Evolutionary conservation across 768 basidiomycete species (phyloP).

Genomic region (Tulasnella sp.): DNA sequence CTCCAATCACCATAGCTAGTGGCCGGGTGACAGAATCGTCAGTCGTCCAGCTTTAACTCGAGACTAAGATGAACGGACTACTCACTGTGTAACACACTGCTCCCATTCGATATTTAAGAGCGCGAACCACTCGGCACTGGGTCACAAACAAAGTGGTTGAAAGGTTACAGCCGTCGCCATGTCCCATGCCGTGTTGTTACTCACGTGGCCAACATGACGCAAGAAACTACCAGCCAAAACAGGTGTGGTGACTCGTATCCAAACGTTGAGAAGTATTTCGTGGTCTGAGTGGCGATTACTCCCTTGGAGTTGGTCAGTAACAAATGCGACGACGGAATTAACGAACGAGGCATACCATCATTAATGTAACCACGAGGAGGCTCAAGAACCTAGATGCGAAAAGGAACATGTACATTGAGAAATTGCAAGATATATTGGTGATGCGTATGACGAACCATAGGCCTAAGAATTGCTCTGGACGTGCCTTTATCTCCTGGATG

Average conservation of each 20-base stretch:
- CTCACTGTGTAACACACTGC: not conserved
- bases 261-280: not conserved
- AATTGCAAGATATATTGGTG: not conserved
- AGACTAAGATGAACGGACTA: not conserved
- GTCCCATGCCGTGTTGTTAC: too few relatives aligned
- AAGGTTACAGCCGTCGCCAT: too few relatives aligned
- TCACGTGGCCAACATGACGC: too few relatives aligned
- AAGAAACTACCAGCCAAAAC: not conserved
- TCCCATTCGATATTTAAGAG: not conserved
- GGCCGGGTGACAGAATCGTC: not conserved
- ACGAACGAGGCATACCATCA: not conserved
- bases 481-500: not conserved
- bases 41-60: not conserved
- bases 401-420: too few relatives aligned
- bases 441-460: not conserved
- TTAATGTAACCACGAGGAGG: not conserved
- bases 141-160: too few relatives aligned
- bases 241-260: not conserved
- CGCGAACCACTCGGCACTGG: not conserved
- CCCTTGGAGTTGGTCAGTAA: not conserved
- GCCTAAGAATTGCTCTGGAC: not conserved
- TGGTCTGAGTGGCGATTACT: not conserved
- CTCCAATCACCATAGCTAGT: not conserved
- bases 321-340: not conserved
- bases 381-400: not conserved